These are phyloP conservation scores for Camelina hispida DNA, from an alignment of 345 rosid genomes.

Conservation along the genomic window DNA sequence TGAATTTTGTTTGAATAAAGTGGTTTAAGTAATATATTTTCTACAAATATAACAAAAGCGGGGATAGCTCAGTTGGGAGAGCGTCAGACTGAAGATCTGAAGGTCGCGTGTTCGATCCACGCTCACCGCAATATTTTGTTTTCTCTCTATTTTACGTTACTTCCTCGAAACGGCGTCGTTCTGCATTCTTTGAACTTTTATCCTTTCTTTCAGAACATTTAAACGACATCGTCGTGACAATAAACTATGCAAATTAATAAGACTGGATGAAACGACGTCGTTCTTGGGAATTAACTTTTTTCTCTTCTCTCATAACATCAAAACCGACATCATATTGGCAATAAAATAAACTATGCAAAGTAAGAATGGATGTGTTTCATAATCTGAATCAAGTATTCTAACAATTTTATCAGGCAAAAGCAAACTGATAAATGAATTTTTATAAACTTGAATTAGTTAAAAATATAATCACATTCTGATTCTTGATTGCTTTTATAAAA, in stretches of 20 bases:
- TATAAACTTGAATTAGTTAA: background rate
- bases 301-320: no score
- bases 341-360: background rate
- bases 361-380: background rate
- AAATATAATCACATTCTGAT: conserved; percentile 40
- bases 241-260: no score
- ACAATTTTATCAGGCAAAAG: background rate
- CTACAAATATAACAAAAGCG: conserved; percentile 39
- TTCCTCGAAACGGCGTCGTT: no score
- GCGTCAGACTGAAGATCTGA: conserved; percentile 99
- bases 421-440: conserved; percentile 1
- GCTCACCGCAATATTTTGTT: conserved; percentile 54
- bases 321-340: background rate
- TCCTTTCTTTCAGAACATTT: no score
- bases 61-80: conserved; percentile 86
- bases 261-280: no score
- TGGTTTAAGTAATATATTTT: no score
- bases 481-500: conserved; percentile 16
- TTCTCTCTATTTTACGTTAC: no score
- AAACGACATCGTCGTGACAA: no score
- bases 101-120: conserved; percentile 84
- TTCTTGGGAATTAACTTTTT: background rate
- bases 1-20: no score
- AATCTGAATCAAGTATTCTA: background rate
- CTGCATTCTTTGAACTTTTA: no score